phyloP scores from a whole-genome alignment of 129 eudicot genomes.

The Solidago caesia region DNA sequence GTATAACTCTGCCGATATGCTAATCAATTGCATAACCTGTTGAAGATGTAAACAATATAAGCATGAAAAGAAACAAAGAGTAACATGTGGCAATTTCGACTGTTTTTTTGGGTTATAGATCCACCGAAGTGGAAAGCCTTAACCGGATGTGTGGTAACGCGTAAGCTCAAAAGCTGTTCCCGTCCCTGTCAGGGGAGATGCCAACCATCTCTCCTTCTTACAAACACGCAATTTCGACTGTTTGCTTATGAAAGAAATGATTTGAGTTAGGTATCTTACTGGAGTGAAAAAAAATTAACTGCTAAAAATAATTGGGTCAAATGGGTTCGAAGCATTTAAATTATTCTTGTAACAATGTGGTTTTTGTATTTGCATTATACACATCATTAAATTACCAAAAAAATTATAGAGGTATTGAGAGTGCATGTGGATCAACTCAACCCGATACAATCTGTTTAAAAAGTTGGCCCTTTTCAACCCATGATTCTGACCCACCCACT shows the following conservation, averaged over 20 bases:
- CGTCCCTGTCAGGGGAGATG: too few relatives aligned
- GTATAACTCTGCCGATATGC: constrained; percentile 87
- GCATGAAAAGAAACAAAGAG: constrained; percentile 4
- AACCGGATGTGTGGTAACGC: too few relatives aligned
- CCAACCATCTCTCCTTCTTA: too few relatives aligned
- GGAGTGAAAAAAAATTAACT: too few relatives aligned
- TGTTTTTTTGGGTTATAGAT: not conserved
- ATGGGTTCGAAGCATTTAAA: too few relatives aligned
- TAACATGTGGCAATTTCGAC: not conserved
- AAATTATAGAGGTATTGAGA: not conserved
- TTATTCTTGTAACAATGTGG: not conserved
- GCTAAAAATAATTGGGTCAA: too few relatives aligned
- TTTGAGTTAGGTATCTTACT: too few relatives aligned
- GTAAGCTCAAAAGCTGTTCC: too few relatives aligned
- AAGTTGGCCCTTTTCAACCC: not conserved
- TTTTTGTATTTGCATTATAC: not conserved
- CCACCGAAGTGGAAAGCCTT: not conserved
- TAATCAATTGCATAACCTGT: constrained; percentile 73
- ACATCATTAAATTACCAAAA: not conserved
- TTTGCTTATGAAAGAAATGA: too few relatives aligned
- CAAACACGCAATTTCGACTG: too few relatives aligned
- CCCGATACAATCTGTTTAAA: too few relatives aligned
- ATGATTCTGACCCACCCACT: not conserved
- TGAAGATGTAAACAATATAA: not conserved
- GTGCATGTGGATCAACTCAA: too few relatives aligned